phyloP scores from a whole-genome alignment of 805 yeast species.

The Pichia exigua region DNA sequence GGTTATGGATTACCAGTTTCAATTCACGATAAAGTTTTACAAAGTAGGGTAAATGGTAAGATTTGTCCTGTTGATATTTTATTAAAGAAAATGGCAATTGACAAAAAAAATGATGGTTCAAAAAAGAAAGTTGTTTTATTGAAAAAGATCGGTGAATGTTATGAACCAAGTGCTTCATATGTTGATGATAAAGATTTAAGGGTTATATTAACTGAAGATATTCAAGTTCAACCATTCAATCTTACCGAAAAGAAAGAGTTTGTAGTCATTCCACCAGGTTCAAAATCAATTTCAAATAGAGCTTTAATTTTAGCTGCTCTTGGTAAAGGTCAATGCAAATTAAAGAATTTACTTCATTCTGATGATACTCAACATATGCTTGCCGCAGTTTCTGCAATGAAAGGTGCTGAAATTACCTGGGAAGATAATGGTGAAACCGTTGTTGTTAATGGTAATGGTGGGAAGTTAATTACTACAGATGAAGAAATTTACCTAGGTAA shows the following conservation, averaged over 20 bases:
- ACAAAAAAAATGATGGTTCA: constrained; percentile 92
- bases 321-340: constrained; percentile 75
- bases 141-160: constrained; percentile 80
- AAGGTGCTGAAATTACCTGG: constrained; percentile 75
- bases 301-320: constrained; percentile 90
- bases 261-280: constrained; percentile 83
- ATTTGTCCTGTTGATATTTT: constrained; percentile 70
- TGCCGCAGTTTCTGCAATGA: constrained; percentile 67
- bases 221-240: constrained; percentile 53
- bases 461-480: constrained; percentile 54
- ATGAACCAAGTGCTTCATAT: constrained; percentile 79
- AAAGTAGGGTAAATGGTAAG: constrained; percentile 60
- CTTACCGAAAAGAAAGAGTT: constrained; percentile 28
- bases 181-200: constrained; percentile 76
- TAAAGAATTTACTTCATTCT: constrained; percentile 84
- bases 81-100: constrained; percentile 84
- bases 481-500: constrained; percentile 83
- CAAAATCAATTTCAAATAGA: constrained; percentile 93
- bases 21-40: constrained; percentile 62
- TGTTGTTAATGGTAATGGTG: constrained; percentile 80
- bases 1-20: constrained; percentile 85
- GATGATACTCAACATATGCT: constrained; percentile 96
- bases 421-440: constrained; percentile 89
- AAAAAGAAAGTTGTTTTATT: constrained; percentile 81
- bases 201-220: constrained; percentile 77